Evolutionary conservation across 257 asterid genomes (phyloP).

Genomic region (Solanum bulbocastanum): DNA sequence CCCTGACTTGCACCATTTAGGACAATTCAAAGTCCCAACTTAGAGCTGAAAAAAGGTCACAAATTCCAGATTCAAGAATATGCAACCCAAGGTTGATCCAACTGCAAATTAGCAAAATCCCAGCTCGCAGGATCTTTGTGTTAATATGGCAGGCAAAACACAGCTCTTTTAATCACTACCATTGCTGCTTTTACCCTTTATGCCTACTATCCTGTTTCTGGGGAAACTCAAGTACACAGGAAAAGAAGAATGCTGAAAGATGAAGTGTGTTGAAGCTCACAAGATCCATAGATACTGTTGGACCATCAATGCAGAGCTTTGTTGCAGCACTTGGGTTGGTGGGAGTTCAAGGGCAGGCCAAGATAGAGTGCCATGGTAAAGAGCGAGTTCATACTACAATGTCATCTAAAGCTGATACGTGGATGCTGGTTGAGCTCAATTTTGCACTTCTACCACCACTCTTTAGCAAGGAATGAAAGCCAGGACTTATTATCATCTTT

Average conservation of each 20-base stretch:
- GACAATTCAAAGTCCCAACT: constrained; percentile 26
- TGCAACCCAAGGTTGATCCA: constrained; percentile 28
- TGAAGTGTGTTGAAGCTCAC: constrained; percentile 26
- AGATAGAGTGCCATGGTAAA: constrained; percentile 31
- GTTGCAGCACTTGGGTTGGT: constrained; percentile 13
- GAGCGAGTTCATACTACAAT: constrained; percentile 26
- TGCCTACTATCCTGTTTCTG: constrained; percentile 26
- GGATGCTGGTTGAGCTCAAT: constrained; percentile 17
- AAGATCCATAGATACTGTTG: constrained; percentile 14
- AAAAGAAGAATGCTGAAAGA: constrained; percentile 35
- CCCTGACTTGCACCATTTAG: constrained; percentile 23
- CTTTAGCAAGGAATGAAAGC: not conserved
- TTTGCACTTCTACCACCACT: not conserved
- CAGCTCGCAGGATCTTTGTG: constrained; percentile 10
- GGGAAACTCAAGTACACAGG: constrained; percentile 28
- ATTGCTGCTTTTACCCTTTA: not conserved
- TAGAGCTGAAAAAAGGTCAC: constrained; percentile 36
- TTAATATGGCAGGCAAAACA: constrained; percentile 10
- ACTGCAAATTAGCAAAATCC: constrained; percentile 25
- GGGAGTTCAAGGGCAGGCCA: constrained; percentile 26
- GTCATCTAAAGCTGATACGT: constrained; percentile 29
- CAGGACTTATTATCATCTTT: not conserved
- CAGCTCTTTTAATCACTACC: not conserved
- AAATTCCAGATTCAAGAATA: constrained; percentile 26
- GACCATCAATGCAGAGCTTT: constrained; percentile 18